Evolutionary conservation across 352 stramenopile species (phyloP), one percentile per base, ranked within the genome.

Genomic region (Pythium folliculosum): DNA sequence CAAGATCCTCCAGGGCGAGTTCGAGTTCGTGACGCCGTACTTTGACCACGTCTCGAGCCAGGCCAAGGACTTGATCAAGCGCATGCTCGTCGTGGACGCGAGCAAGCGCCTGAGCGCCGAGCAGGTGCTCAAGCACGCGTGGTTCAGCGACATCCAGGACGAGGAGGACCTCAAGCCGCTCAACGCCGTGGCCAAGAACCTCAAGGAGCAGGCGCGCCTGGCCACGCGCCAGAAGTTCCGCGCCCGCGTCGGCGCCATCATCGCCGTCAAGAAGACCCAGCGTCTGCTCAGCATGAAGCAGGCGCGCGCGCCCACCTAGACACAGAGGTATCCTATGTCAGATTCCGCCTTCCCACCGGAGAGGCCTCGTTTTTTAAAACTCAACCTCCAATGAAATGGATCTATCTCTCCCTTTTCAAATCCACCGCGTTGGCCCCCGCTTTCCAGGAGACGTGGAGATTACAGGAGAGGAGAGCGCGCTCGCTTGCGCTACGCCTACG

Each of bases 31-130:
- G 51, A 77, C 93, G 35, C 82, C 87, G n/a, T 96, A 98, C 63
- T 98, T 97, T 77, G 80, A 92, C 30, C 79, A 89, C 48, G 90
- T 98, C 45, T 97, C 86, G 49, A 68, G 85, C n/a, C 77, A 81
- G 47, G 95, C 94, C 40, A 98, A 98, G 66, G 88, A 98, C 59
- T 77, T 99, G 9, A 98, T 99, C 63, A 86, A 81, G 44, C 86
- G 90, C 45, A 92, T 99, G 81, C 76, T 99, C 32, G 86, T 95
- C 21, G 90, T 98, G 1, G 84, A 98, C 72, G 83, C 89, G 0
- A 76, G 81, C 27, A 84, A 88, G 57, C 82, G 95, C 14, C 77
- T 98, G 23, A 92, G 75, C 21, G 80, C 83, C 10, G 67, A 88
- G 64, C 69, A 88, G 8, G 82, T 94, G 47, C 68, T 94, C 30